phyloP scores from a whole-genome alignment of 306 rosid species.

The Benincasa hispida region DNA sequence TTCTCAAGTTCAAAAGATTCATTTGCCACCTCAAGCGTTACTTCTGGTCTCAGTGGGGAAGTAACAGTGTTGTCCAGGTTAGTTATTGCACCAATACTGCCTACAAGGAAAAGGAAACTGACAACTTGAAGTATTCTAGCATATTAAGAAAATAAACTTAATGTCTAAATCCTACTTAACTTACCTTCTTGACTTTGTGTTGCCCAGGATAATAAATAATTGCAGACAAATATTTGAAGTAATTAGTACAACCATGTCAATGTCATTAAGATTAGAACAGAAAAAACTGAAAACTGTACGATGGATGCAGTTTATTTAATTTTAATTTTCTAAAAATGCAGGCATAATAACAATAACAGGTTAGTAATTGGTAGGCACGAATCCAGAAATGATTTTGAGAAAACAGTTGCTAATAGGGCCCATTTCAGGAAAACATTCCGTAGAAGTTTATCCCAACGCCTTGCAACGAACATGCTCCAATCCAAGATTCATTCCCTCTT shows the following conservation, averaged over 20 bases:
- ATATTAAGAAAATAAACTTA: neutral
- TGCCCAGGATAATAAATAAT: neutral
- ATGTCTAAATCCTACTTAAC: neutral
- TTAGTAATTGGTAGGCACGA: neutral
- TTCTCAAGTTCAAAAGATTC: neutral
- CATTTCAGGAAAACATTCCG: neutral
- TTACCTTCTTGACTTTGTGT: neutral
- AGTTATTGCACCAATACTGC: neutral
- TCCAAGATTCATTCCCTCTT: neutral
- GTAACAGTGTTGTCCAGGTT: neutral
- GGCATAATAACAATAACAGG: neutral
- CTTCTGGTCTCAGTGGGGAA: neutral
- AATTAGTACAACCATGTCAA: neutral
- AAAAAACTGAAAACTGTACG: neutral
- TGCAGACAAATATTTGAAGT: neutral
- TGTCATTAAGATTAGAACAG: neutral
- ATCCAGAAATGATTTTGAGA: neutral
- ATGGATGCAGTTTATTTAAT: neutral
- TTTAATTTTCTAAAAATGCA: neutral
- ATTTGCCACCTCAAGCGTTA: neutral
- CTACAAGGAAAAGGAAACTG: constrained; percentile 17
- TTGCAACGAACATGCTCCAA: neutral
- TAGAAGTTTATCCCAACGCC: neutral
- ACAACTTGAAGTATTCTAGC: neutral
- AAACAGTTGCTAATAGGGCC: neutral